Conservation (phyloP, 176 grass and related monocot genomes). For the Puya raimondii region DNA sequence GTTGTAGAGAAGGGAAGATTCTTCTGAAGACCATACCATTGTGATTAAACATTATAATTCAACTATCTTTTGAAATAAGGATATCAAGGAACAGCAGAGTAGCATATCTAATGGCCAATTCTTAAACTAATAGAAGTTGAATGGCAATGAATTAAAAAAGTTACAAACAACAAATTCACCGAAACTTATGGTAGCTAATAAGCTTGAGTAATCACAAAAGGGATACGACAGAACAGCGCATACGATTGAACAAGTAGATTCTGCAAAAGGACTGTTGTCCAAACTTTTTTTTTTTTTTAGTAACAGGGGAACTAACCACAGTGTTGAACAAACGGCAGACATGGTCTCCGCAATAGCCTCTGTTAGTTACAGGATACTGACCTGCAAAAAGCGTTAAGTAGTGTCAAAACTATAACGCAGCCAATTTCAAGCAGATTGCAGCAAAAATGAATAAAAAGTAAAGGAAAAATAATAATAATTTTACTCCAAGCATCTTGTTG, state of each 20-base stretch:
- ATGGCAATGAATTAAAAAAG: background rate
- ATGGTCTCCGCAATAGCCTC: constrained; percentile 16
- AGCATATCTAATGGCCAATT: too few species aligned
- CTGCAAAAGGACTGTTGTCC: background rate
- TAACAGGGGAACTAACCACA: constrained; percentile 26
- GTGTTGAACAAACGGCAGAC: constrained; percentile 4
- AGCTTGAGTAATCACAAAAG: too few species aligned
- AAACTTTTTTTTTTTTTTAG: background rate
- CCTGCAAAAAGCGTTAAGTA: constrained; percentile 10
- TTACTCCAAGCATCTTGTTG: too few species aligned
- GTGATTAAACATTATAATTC: background rate
- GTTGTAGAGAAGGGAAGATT: constrained; percentile 19
- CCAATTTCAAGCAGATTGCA: background rate
- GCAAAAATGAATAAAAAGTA: background rate
- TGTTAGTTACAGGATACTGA: constrained; percentile 27
- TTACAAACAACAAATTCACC: too few species aligned
- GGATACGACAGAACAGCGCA: too few species aligned
- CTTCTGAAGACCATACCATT: constrained; percentile 7
- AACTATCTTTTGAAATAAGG: background rate
- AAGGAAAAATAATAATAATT: too few species aligned
- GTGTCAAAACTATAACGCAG: background rate
- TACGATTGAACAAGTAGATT: background rate
- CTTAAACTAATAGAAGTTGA: background rate
- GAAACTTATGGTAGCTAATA: too few species aligned
- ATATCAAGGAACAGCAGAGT: background rate